A percentile compares a stretch with the other conserved stretches of the same genome.
Conservation (phyloP, 345 rosid species). For the Gossypium anomalum region DNA sequence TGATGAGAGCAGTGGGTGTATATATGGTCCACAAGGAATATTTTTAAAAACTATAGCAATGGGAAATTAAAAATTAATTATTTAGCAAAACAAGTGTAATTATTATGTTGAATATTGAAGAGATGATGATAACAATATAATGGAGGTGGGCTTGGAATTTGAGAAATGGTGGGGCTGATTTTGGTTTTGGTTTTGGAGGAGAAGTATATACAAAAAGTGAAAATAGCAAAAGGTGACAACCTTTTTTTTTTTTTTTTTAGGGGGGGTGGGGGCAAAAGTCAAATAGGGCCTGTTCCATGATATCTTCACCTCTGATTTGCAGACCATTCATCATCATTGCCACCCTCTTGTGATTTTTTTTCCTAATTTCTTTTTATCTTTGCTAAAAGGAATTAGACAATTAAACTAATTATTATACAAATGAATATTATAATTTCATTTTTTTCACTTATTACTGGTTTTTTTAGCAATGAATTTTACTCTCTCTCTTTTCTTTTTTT, state of each 20-base stretch:
- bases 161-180: conserved; percentile 39
- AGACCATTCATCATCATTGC: conserved; percentile 86
- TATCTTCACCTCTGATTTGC: conserved; percentile 57
- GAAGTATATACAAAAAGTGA: conserved; percentile 21
- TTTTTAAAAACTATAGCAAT: neutral
- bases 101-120: conserved; percentile 28
- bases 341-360: conserved; percentile 23
- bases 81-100: neutral
- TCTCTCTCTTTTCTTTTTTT: too few species aligned
- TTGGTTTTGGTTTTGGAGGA: neutral
- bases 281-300: conserved; percentile 65
- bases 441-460: neutral
- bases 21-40: conserved; percentile 12
- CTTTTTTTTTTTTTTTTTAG: conserved; percentile 23
- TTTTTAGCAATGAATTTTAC: too few species aligned
- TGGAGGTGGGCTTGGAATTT: conserved; percentile 53
- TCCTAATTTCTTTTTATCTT: conserved; percentile 10
- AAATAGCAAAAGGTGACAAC: conserved; percentile 35
- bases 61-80: neutral
- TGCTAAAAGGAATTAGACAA: conserved; percentile 24
- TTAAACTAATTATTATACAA: neutral
- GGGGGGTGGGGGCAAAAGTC: conserved; percentile 49
- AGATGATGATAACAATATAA: conserved; percentile 38
- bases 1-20: neutral
- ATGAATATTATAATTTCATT: too few species aligned